phyloP scores from a whole-genome alignment of 495 filamentous ascomycete genomes.

The Emericellopsis terricola region DNA sequence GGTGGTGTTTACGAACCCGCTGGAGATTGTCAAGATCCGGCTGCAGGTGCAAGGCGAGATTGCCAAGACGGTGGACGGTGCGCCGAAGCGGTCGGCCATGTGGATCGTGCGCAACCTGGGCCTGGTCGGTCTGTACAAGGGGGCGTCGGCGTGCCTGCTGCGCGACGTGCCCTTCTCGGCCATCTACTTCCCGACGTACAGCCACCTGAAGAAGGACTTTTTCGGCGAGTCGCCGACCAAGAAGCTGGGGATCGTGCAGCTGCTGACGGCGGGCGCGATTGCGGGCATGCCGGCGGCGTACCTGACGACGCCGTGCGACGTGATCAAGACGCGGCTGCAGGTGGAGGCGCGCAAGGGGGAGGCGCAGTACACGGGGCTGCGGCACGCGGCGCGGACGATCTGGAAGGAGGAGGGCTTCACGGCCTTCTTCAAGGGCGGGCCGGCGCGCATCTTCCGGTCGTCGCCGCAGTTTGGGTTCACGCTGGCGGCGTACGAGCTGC shows the following conservation, averaged over 20 bases:
- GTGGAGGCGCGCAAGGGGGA: slow-evolving; percentile 96
- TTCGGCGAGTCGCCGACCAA: slow-evolving; percentile 84
- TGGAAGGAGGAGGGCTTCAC: slow-evolving; percentile 79
- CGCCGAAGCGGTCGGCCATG: slow-evolving; percentile 74
- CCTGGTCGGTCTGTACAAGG: slow-evolving; percentile 92
- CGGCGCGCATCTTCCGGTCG: slow-evolving; percentile 81
- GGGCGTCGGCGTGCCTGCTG: slow-evolving; percentile 85
- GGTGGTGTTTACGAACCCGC: slow-evolving; percentile 95
- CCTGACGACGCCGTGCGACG: slow-evolving; percentile 91
- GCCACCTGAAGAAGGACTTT: slow-evolving; percentile 78
- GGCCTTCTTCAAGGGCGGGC: slow-evolving; percentile 97
- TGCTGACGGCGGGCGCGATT: slow-evolving; percentile 87
- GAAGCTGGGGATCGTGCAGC: slow-evolving; percentile 80
- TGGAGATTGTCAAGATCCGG: slow-evolving; percentile 98
- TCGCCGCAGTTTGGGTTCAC: slow-evolving; percentile 98
- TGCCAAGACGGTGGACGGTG: slow-evolving; percentile 69
- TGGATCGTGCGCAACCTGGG: slow-evolving; percentile 96
- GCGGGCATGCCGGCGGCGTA: slow-evolving; percentile 98
- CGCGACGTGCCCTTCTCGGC: slow-evolving; percentile 95
- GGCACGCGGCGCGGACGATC: slow-evolving; percentile 71
- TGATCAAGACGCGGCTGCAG: slow-evolving; percentile 96
- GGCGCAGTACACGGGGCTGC: slow-evolving; percentile 63
- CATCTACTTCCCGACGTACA: slow-evolving; percentile 97
- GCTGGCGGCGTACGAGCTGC: slow-evolving; percentile 79
- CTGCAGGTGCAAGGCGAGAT: slow-evolving; percentile 95